A percentile compares a stretch with the other conserved stretches of the same genome.
Evolutionary conservation across 2,329 filamentous ascomycete genomes (phyloP).

Genomic region (Fusarium concolor): DNA sequence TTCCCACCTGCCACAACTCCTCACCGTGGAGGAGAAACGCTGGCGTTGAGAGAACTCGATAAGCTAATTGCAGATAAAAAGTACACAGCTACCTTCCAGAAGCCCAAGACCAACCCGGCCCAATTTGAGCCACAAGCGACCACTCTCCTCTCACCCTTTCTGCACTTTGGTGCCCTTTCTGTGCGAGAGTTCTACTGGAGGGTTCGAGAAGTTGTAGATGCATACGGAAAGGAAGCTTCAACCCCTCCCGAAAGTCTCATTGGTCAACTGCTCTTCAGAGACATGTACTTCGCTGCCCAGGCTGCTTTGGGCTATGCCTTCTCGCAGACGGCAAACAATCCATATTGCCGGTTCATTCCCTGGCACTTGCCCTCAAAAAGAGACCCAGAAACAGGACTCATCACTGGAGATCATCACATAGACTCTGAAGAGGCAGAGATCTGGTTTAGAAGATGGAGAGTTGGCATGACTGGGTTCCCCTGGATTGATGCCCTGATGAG

Average conservation of each 20-base stretch:
- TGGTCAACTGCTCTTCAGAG: slow-evolving; percentile 80
- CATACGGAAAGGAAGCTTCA: slow-evolving; percentile 67
- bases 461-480: slow-evolving; percentile 78
- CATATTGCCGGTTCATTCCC: slow-evolving; percentile 77
- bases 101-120: slow-evolving; percentile 80
- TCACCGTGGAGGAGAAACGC: slow-evolving; percentile 77
- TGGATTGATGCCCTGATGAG: slow-evolving; percentile 87
- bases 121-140: slow-evolving; percentile 79
- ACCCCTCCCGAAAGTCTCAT: slow-evolving; percentile 75
- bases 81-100: slow-evolving; percentile 80
- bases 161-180: slow-evolving; percentile 81
- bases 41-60: slow-evolving; percentile 69
- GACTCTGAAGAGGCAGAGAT: slow-evolving; percentile 71
- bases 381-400: slow-evolving; percentile 56
- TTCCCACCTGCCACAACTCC: slow-evolving; percentile 73
- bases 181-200: slow-evolving; percentile 79
- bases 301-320: slow-evolving; percentile 74
- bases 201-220: slow-evolving; percentile 70
- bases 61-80: slow-evolving; percentile 70
- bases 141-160: slow-evolving; percentile 76
- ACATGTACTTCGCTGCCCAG: slow-evolving; percentile 87
- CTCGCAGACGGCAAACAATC: slow-evolving; percentile 72
- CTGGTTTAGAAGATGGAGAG: slow-evolving; percentile 76
- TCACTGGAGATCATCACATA: slow-evolving; percentile 71
- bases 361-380: slow-evolving; percentile 79